Evolutionary conservation across 2,329 filamentous ascomycete species (phyloP).

Genomic region (Onygena corvina): DNA sequence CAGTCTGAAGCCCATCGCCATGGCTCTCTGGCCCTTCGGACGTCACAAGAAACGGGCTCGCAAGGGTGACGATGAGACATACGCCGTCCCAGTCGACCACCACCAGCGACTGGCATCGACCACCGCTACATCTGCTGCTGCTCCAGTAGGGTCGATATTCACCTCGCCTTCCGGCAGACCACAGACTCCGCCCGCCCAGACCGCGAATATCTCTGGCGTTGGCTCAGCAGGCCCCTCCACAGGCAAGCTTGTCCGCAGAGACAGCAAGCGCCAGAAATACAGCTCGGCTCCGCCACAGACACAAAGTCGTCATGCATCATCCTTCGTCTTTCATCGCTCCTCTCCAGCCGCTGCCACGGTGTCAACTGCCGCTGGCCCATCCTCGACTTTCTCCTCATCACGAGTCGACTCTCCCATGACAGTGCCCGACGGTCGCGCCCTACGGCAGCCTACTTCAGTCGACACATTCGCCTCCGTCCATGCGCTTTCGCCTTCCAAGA

Average conservation of each 20-base stretch:
- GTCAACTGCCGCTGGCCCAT: slow-evolving; percentile 1
- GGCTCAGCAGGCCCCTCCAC: slow-evolving; percentile 11
- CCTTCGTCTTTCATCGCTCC: slow-evolving; percentile 11
- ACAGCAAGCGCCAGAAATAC: slow-evolving; percentile 24
- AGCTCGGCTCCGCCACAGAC: slow-evolving; percentile 18
- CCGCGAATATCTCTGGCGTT: background rate
- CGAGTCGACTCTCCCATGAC: background rate
- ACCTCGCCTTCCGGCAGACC: too few species aligned
- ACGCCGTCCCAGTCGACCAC: background rate
- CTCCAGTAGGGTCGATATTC: too few species aligned
- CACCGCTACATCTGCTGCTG: background rate
- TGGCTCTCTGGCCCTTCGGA: slow-evolving; percentile 77
- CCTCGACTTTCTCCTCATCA: background rate
- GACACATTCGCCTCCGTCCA: slow-evolving; percentile 15
- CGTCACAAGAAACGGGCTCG: slow-evolving; percentile 58
- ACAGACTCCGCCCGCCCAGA: slow-evolving; percentile 3
- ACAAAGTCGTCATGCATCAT: slow-evolving; percentile 11
- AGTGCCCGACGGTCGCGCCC: background rate
- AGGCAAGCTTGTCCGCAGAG: slow-evolving; percentile 22
- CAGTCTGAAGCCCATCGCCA: slow-evolving; percentile 31
- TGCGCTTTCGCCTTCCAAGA: slow-evolving; percentile 8
- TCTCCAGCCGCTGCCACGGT: slow-evolving; percentile 9
- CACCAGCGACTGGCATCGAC: background rate
- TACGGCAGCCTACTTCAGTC: slow-evolving; percentile 18
- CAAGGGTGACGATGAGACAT: slow-evolving; percentile 40